Evolutionary conservation across 305 asterid genomes (phyloP).

Genomic region (Nicotiana rustica): DNA sequence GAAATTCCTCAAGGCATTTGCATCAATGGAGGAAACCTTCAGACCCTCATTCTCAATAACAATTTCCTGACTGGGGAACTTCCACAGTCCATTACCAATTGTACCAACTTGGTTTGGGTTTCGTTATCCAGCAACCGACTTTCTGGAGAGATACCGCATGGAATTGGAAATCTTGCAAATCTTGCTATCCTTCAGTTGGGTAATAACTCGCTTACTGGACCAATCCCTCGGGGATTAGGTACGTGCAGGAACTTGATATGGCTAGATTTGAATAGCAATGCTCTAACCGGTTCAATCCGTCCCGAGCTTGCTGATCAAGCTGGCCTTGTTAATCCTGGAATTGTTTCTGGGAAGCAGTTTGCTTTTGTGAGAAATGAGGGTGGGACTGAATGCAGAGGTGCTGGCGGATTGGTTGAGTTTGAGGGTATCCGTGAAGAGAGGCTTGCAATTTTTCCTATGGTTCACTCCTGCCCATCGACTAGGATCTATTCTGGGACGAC

Average conservation of each 20-base stretch:
- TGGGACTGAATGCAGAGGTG: slow-evolving; percentile 83
- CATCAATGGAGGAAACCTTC: slow-evolving; percentile 73
- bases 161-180: slow-evolving; percentile 66
- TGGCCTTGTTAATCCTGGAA: slow-evolving; percentile 70
- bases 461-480: slow-evolving; percentile 77
- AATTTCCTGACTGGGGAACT: slow-evolving; percentile 68
- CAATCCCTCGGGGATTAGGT: slow-evolving; percentile 67
- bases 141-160: slow-evolving; percentile 67
- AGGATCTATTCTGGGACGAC: slow-evolving; percentile 77
- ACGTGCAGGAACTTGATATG: slow-evolving; percentile 72
- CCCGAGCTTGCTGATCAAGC: slow-evolving; percentile 69
- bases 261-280: slow-evolving; percentile 90
- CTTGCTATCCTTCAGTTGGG: slow-evolving; percentile 90
- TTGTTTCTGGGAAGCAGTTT: slow-evolving; percentile 77
- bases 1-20: slow-evolving; percentile 83
- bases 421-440: slow-evolving; percentile 72
- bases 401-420: slow-evolving; percentile 89
- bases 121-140: slow-evolving; percentile 76
- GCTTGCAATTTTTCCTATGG: slow-evolving; percentile 70
- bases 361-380: slow-evolving; percentile 93
- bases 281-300: slow-evolving; percentile 65
- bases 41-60: slow-evolving; percentile 81
- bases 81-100: slow-evolving; percentile 73
- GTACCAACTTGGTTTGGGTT: slow-evolving; percentile 86
- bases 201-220: slow-evolving; percentile 71